Conservation (phyloP, 352 stramenopile genomes). For the Globisporangium abappressorium region DNA sequence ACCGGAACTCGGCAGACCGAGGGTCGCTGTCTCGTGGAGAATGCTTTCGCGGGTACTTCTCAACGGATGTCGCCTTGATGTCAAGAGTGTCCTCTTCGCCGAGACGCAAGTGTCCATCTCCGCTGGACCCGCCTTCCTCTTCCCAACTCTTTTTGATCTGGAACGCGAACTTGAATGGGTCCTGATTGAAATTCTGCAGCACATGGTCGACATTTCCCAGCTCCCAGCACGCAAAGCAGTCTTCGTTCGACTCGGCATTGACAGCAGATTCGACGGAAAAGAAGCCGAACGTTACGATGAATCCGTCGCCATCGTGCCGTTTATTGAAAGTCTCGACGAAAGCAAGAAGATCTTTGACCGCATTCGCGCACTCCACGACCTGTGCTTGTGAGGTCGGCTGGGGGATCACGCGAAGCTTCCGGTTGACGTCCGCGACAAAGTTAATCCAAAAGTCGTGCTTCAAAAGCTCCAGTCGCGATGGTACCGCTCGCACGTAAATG, state of each 20-base stretch:
- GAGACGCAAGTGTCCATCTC: neutral
- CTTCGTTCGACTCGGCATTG: slow-evolving; percentile 33
- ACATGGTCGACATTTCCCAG: slow-evolving; percentile 26
- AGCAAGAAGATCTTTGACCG: slow-evolving; percentile 37
- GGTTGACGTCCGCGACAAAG: slow-evolving; percentile 73
- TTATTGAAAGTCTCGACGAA: slow-evolving; percentile 62
- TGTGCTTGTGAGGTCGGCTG: slow-evolving; percentile 47
- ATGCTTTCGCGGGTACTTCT: neutral
- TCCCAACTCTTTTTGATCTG: slow-evolving; percentile 33
- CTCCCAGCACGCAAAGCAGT: slow-evolving; percentile 36
- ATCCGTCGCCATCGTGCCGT: slow-evolving; percentile 49
- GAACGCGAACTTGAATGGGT: slow-evolving; percentile 70
- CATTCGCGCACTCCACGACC: slow-evolving; percentile 25
- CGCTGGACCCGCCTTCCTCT: neutral
- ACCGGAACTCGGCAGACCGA: slow-evolving; percentile 56
- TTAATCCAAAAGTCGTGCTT: slow-evolving; percentile 85
- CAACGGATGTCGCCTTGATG: neutral
- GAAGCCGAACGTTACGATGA: slow-evolving; percentile 55
- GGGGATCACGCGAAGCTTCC: slow-evolving; percentile 57
- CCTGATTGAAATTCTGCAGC: slow-evolving; percentile 33
- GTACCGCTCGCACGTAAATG: slow-evolving; percentile 70
- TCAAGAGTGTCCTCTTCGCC: slow-evolving; percentile 7
- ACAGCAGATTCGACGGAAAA: slow-evolving; percentile 35
- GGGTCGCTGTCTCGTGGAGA: slow-evolving; percentile 29
- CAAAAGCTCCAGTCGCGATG: slow-evolving; percentile 59